Evolutionary conservation across 495 filamentous ascomycete species (phyloP), one percentile per base, ranked within the genome.

Genomic region (Talaromyces adpressus): DNA sequence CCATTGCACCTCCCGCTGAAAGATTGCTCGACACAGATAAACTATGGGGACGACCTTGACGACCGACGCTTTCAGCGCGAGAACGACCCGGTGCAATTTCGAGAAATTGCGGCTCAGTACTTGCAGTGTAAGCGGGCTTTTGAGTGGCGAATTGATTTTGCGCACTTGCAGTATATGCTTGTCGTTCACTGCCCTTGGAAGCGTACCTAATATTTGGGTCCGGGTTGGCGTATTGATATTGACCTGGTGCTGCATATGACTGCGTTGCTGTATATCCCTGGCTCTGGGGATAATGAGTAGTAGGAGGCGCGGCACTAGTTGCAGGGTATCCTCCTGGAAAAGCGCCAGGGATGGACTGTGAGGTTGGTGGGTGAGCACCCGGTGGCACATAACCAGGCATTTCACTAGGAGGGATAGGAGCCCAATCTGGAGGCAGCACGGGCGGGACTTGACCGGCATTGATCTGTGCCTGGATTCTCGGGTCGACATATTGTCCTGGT

Each of bases 161-260:
- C 27, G 27, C 63, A 61, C 45, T 65, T 36, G 22, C 65, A 61
- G 51, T 67, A 68, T 1, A 73, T 68, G 53, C 63, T 69, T 20
- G 70, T 62, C 2, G 69, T 63, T 60, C 71, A 70, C 36, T 71
- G 41, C 65, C 62, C 66, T 81, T 81, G 32, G 79, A 79, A 8
- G 75, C 68, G 64, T 82, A 81, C 49, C 72, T 74, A 54, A 79
- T 66, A 36, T 75, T 79, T 2, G 74, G 75, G 58, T 81, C 77
- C 34, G 79, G 62, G 25, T 78, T 71, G 3, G 77, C 77, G 68
- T 80, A 80, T 61, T 80, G 77, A 34, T 70, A 80, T 34, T 67
- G 66, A 22, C 67, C 53, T 0, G 70, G 74, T 4, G 74, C 66
- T 22, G 75, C 75, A 64, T 80, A 80, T 8, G 69, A 57, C 20